Percentiles rank a stretch among this genome's conserved stretches.
phyloP scores from a whole-genome alignment of 768 basidiomycete genomes.

The Termitomyces bulborhizus region DNA sequence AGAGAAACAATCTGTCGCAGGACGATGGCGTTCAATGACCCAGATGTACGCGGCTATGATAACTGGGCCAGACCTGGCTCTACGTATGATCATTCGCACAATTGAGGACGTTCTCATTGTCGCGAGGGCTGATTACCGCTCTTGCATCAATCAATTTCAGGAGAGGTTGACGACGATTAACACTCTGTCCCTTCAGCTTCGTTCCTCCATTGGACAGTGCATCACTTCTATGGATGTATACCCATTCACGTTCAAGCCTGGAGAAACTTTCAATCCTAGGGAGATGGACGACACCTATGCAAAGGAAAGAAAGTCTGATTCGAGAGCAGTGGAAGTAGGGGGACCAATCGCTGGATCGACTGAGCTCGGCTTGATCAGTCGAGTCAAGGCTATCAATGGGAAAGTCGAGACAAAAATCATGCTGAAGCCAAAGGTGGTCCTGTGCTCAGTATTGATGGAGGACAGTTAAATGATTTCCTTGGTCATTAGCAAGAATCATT shows the following conservation, averaged over 20 bases:
- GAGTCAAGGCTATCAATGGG: background rate
- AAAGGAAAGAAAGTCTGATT: background rate
- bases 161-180: constrained; percentile 7
- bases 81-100: background rate
- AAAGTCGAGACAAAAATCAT: constrained; percentile 2
- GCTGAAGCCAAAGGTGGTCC: constrained; percentile 16
- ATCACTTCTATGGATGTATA: constrained; percentile 12
- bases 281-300: constrained; percentile 15
- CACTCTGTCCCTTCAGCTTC: constrained; percentile 8
- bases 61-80: background rate
- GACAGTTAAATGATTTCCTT: background rate
- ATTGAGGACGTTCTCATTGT: background rate
- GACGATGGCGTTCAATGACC: constrained; percentile 14
- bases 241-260: background rate
- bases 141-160: background rate
- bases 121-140: background rate
- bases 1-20: constrained; percentile 16
- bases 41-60: background rate
- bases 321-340: background rate
- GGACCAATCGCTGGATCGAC: constrained; percentile 15
- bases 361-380: constrained; percentile 14
- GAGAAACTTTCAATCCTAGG: constrained; percentile 1
- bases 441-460: constrained; percentile 11
- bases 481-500: background rate
- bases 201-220: constrained; percentile 7